Base-by-base conservation (phyloP, 345 rosid species). In the Dipteronia dyeriana region DNA sequence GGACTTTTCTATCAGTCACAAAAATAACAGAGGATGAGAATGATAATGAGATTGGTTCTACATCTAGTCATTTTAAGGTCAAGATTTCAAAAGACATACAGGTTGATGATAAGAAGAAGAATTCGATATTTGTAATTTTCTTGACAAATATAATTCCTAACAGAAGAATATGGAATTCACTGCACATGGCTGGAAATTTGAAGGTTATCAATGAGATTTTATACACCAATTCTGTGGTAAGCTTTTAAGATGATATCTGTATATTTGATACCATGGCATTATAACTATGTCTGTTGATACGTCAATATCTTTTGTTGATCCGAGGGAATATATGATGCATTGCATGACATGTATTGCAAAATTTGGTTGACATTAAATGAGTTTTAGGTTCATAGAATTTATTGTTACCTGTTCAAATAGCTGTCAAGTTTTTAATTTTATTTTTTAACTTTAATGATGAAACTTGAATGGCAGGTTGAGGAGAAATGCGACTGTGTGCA, bases 391-490 rank as follows among this genome's bases (percentile, higher is more conserved):
- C 22, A 20, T 20, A 3, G 10, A 54, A 16, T n/a, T 59, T 22
- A 45, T 45, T 45, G 49, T 45, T 45, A 14, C 49, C 49, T 45
- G 49, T 45, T 45, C 12, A 22, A 20, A 19, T 19, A 19, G 10
- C 63, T 20, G 1, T 59, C 26, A 0, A 20, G 64, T 9, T 57
- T 1, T 53, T 53, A 3, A 1, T 56, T 56, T 56, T n/a, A 0
- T 54, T 16, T 23, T 12, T 25, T 49, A 68, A 68, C 45, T 74
- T 63, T 62, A 39, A 31, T 77, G 75, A n/a, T n/a, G n/a, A n/a
- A n/a, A n/a, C n/a, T 57, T 45, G 9, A n/a, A 1, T 70, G n/a
- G 70, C 84, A 89, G 88, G 85, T 38, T 19, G 79, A 71, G 22
- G 63, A 63, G 77, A 79, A 66, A 57, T 82, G 83, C 60, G 29